Evolutionary conservation across 2,329 filamentous ascomycete genomes (phyloP), one percentile per base, ranked within the genome.

Genomic region (Neopestalotiopsis rosae): DNA sequence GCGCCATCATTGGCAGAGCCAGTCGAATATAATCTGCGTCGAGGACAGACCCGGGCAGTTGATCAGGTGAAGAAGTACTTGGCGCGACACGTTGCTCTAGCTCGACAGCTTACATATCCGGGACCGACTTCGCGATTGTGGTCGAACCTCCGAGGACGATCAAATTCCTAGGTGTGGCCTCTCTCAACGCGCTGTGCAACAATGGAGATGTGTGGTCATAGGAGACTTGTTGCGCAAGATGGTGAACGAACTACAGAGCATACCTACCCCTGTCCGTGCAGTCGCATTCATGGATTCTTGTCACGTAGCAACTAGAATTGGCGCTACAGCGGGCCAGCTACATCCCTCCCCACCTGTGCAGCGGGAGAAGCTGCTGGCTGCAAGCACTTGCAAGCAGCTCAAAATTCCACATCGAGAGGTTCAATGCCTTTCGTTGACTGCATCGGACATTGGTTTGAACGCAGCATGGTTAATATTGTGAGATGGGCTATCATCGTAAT

Each of bases 211-310:
- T 52, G 45, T 20, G 45, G 20, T n/a, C 9, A 52, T 24, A 52
- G 45, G 45, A 6, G 45, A 52, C 45, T 20, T 52, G 17, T 52
- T n/a, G 45, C 34, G 34, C 20, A 52, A 52, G 45, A n/a, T 52
- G 45, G n/a, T 24, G 24, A 59, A 59, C 24, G 20, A 59, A 4
- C 20, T 13, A 30, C 5, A 24, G 13, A 24, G 24, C 24, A 38
- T 10, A 38, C 34, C 34, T 38, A 38, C 56, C 56, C 57, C 57
- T 59, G 57, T 59, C 57, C 24, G 57, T 59, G 57, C 57, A 59
- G 57, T 30, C 57, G 57, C 57, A 59, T 59, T 59, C 24, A 59
- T 52, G 45, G 45, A 52, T 52, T 52, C n/a, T 38, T 20, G 45
- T 52, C 20, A 24, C 45, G 20, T 34, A 59, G 20, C 17, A 38